Conservation (phyloP, 495 filamentous ascomycete genomes). For the Penicillium robsamsonii region DNA sequence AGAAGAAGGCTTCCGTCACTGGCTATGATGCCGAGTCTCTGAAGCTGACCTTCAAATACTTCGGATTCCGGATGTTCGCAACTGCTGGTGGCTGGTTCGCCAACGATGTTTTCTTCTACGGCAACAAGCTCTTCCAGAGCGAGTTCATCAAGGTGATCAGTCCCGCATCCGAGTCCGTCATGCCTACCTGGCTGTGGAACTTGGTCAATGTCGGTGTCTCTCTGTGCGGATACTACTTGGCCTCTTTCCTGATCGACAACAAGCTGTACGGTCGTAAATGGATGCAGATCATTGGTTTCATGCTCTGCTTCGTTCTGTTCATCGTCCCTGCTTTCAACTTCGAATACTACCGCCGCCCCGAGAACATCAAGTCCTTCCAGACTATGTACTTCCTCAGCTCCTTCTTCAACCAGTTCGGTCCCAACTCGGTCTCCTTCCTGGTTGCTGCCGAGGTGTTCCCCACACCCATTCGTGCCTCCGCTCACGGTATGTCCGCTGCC, state of each 20-base stretch:
- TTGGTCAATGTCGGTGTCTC: slow-evolving; percentile 79
- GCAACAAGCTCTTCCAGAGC: slow-evolving; percentile 93
- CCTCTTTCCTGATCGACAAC: slow-evolving; percentile 79
- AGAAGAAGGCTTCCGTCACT: slow-evolving; percentile 81
- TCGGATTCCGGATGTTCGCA: slow-evolving; percentile 78
- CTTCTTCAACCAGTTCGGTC: slow-evolving; percentile 96
- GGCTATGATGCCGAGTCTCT: slow-evolving; percentile 86
- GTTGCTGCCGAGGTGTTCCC: slow-evolving; percentile 90
- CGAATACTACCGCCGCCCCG: slow-evolving; percentile 65
- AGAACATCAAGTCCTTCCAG: slow-evolving; percentile 76
- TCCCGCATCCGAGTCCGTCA: slow-evolving; percentile 58
- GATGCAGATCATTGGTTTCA: slow-evolving; percentile 90
- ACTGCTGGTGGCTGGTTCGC: slow-evolving; percentile 83
- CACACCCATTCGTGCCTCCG: slow-evolving; percentile 83
- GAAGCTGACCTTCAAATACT: slow-evolving; percentile 69
- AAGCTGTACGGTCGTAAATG: slow-evolving; percentile 88
- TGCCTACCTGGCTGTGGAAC: slow-evolving; percentile 88
- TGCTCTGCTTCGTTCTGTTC: slow-evolving; percentile 83
- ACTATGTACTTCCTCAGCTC: slow-evolving; percentile 88
- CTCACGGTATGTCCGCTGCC: slow-evolving; percentile 85
- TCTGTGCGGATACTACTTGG: slow-evolving; percentile 81
- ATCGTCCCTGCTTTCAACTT: slow-evolving; percentile 80
- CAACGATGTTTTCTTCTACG: slow-evolving; percentile 97
- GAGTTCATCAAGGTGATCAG: slow-evolving; percentile 80
- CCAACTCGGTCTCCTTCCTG: slow-evolving; percentile 88